Percentiles rank a stretch among this genome's conserved stretches.
phyloP scores from a whole-genome alignment of 108 stramenopile species.

The Skeletonema marinoi region DNA sequence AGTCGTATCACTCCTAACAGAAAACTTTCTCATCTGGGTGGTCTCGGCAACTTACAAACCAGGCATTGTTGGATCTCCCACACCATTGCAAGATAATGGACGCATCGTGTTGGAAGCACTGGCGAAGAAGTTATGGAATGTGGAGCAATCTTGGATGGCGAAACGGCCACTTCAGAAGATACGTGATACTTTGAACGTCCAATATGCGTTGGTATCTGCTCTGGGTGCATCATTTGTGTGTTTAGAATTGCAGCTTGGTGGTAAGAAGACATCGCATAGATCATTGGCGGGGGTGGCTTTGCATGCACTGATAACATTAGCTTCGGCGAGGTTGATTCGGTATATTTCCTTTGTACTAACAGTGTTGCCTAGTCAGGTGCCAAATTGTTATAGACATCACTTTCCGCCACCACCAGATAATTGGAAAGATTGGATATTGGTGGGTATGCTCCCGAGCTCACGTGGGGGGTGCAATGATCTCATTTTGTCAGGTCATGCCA shows the following conservation, averaged over 20 bases:
- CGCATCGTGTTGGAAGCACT: slow-evolving; percentile 55
- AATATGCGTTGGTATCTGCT: slow-evolving; percentile 72
- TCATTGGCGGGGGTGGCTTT: slow-evolving; percentile 58
- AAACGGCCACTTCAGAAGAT: slow-evolving; percentile 60
- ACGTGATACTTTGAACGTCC: slow-evolving; percentile 68
- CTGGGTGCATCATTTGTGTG: slow-evolving; percentile 64
- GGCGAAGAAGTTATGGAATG: slow-evolving; percentile 34
- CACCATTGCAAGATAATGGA: slow-evolving; percentile 83
- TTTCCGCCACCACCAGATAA: slow-evolving; percentile 72
- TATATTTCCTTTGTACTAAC: slow-evolving; percentile 74
- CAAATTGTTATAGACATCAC: slow-evolving; percentile 61
- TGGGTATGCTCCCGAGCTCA: slow-evolving; percentile 66
- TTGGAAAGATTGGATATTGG: slow-evolving; percentile 70
- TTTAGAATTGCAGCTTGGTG: slow-evolving; percentile 54
- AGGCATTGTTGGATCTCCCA: slow-evolving; percentile 45
- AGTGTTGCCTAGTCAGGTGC: slow-evolving; percentile 73
- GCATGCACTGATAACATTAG: slow-evolving; percentile 62
- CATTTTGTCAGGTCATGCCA: slow-evolving; percentile 85
- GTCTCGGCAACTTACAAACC: slow-evolving; percentile 78
- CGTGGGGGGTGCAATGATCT: slow-evolving; percentile 87
- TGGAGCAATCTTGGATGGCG: slow-evolving; percentile 28
- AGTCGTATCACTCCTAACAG: slow-evolving; percentile 57
- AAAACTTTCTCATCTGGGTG: slow-evolving; percentile 88
- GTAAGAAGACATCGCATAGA: slow-evolving; percentile 17
- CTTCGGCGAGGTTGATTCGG: slow-evolving; percentile 64